Base-by-base conservation (phyloP, 345 rosid genomes). In the Clarkia xantiana region DNA sequence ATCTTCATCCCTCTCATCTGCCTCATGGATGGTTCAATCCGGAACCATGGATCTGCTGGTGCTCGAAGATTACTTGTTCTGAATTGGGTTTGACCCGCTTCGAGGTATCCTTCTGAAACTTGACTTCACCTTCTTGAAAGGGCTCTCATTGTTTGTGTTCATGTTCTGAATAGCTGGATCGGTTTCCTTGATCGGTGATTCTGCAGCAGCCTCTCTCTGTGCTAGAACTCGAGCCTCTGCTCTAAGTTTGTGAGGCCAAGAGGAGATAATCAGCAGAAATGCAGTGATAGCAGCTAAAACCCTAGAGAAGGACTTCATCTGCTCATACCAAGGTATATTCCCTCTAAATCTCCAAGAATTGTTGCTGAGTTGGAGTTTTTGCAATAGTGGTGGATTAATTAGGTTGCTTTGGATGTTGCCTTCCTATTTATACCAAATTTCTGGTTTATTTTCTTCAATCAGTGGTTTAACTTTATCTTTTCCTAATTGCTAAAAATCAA, bases 41-140 rank as follows among this genome's bases (percentile, higher is more conserved):
- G 47, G 0, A 34, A 47, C 17, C n/a, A 16, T 20, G 20, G 19
- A n/a, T 11, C 14, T 20, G 14, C 23, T 22, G 47, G 29, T 16
- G 47, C 49, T 40, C 29, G 20, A 50, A 60, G 43, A 36, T 11
- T 72, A 83, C 81, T 68, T 84, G 72, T 88, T 88, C 72, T 81
- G 84, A 40, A 56, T 79, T 34, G 93, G 97, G 63, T 81, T 88
- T 14, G 78, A 58, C 51, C 55, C 66, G 67, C 76, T 74, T 12
- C 84, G 86, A 54, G 97, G 97, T 47, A 81, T 76, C 68, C 48
- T 67, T 50, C 78, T 55, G 64, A 74, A 76, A 76, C 88, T 81
- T 0, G 81, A 68, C 36, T 57, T 58, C 10, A 69, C 76, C 51
- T 72, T 62, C 68, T 75, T 47, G 45, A 53, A 60, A 14, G 71